These are phyloP conservation scores for Lactifluus volemus DNA, from an alignment of 768 basidiomycete species.

Conservation along the genomic window DNA sequence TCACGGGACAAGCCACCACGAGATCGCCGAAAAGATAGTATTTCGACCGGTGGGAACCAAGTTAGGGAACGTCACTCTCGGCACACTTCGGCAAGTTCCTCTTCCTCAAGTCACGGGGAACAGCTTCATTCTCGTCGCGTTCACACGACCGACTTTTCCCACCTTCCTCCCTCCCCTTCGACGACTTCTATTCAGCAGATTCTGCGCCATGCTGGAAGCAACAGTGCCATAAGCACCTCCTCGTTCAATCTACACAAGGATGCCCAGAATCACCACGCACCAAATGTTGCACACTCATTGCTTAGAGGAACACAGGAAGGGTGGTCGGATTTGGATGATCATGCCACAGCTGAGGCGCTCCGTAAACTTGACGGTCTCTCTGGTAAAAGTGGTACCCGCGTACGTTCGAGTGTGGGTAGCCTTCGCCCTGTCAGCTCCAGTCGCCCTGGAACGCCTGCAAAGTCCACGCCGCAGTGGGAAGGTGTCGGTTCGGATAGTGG, in stretches of 20 bases:
- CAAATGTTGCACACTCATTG: slow-evolving; percentile 76
- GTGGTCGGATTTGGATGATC: slow-evolving; percentile 82
- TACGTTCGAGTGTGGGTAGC: slow-evolving; percentile 59
- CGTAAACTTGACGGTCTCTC: slow-evolving; percentile 87
- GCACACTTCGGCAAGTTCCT: slow-evolving; percentile 62
- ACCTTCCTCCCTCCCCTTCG: slow-evolving; percentile 85
- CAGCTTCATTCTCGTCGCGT: slow-evolving; percentile 45
- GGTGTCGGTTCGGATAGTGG: slow-evolving; percentile 39
- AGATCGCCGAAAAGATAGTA: slow-evolving; percentile 29
- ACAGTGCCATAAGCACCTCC: slow-evolving; percentile 31
- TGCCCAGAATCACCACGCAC: slow-evolving; percentile 34
- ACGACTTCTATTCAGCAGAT: slow-evolving; percentile 85
- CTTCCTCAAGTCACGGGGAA: slow-evolving; percentile 51
- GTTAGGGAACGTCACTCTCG: slow-evolving; percentile 39
- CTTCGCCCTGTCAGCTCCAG: slow-evolving; percentile 46
- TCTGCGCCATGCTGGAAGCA: slow-evolving; percentile 45
- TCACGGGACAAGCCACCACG: slow-evolving; percentile 42
- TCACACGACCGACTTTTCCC: slow-evolving; percentile 74
- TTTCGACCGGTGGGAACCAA: slow-evolving; percentile 21
- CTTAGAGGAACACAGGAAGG: slow-evolving; percentile 84
- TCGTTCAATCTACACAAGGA: slow-evolving; percentile 33
- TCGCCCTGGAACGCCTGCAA: slow-evolving; percentile 62
- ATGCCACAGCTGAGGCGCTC: slow-evolving; percentile 83
- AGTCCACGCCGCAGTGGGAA: slow-evolving; percentile 64
- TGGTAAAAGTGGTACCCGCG: slow-evolving; percentile 57